These are phyloP conservation scores for Phytophthora podocarpi DNA, from an alignment of 352 stramenopile genomes.

Conservation along the genomic window DNA sequence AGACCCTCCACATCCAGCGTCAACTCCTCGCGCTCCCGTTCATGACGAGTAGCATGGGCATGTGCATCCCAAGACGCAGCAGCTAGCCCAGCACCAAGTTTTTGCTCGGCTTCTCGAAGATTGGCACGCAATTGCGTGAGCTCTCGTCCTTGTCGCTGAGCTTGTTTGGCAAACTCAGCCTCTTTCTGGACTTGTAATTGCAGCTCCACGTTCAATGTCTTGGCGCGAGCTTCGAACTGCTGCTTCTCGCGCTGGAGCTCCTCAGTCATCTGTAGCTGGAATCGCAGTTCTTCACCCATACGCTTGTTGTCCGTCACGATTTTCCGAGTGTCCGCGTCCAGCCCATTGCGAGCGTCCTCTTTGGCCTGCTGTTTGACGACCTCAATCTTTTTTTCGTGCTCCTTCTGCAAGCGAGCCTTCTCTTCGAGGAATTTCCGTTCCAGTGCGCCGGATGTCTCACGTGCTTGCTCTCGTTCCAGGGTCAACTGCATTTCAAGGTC, in stretches of 20 bases:
- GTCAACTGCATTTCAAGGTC: conserved; percentile 70
- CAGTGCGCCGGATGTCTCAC: conserved; percentile 63
- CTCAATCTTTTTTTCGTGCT: conserved; percentile 86
- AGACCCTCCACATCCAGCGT: conserved; percentile 87
- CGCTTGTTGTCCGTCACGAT: conserved; percentile 93
- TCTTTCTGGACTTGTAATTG: conserved; percentile 87
- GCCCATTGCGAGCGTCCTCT: conserved; percentile 88
- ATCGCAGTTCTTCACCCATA: conserved; percentile 93
- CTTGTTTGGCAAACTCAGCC: conserved; percentile 82
- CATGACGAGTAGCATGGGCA: conserved; percentile 44
- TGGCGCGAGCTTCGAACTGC: conserved; percentile 62
- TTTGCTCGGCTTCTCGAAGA: conserved; percentile 79
- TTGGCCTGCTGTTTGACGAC: conserved; percentile 88
- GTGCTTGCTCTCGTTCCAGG: conserved; percentile 50
- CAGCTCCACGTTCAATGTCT: conserved; percentile 72
- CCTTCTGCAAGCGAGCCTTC: conserved; percentile 82
- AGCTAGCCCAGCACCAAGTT: conserved; percentile 67
- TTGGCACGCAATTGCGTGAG: conserved; percentile 72
- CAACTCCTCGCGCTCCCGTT: conserved; percentile 83
- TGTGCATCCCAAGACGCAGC: conserved; percentile 77
- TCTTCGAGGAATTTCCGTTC: conserved; percentile 91
- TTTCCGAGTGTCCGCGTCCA: conserved; percentile 91
- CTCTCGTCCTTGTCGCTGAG: conserved; percentile 77
- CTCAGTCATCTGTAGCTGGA: conserved; percentile 90
- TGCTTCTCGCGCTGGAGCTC: conserved; percentile 88